Evolutionary conservation across 2,329 filamentous ascomycete genomes (phyloP).

Genomic region (Aspergillus niger): DNA sequence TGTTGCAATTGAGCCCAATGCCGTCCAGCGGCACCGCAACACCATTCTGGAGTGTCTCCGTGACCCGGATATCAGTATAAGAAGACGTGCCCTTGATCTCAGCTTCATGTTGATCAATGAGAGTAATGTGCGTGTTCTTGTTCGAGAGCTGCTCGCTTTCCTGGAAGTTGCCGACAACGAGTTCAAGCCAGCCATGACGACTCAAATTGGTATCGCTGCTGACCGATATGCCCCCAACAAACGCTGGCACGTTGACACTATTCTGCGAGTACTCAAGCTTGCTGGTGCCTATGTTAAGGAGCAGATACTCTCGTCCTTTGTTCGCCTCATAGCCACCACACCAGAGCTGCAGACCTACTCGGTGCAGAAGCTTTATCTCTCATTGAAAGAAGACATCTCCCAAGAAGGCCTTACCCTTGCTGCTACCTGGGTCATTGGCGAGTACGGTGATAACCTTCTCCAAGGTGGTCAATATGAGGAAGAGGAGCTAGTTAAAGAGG

Average conservation of each 20-base stretch:
- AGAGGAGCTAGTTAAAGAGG: slow-evolving; percentile 79
- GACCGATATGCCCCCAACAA: slow-evolving; percentile 96
- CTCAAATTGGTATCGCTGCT: slow-evolving; percentile 94
- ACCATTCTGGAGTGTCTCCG: slow-evolving; percentile 95
- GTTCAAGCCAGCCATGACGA: slow-evolving; percentile 98
- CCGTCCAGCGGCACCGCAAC: slow-evolving; percentile 94
- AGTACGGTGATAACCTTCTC: slow-evolving; percentile 90
- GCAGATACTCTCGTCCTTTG: slow-evolving; percentile 94
- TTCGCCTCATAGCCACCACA: slow-evolving; percentile 91
- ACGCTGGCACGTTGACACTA: slow-evolving; percentile 97
- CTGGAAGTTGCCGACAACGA: slow-evolving; percentile 96
- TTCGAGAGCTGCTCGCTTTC: slow-evolving; percentile 91
- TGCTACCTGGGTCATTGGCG: slow-evolving; percentile 95
- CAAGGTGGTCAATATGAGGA: slow-evolving; percentile 90
- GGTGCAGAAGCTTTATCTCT: slow-evolving; percentile 89
- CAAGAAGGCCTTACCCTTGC: slow-evolving; percentile 94
- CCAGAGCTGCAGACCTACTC: slow-evolving; percentile 95
- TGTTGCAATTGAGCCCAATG: slow-evolving; percentile 95
- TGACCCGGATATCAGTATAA: slow-evolving; percentile 97
- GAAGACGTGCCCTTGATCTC: slow-evolving; percentile 89
- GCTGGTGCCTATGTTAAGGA: slow-evolving; percentile 98
- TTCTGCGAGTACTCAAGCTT: slow-evolving; percentile 88
- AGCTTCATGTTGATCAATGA: slow-evolving; percentile 99
- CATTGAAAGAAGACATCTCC: slow-evolving; percentile 93
- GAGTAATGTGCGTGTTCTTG: slow-evolving; percentile 88